These are phyloP conservation scores for Kwoniella sp. DNA, from an alignment of 768 basidiomycete genomes.

Conservation along the genomic window DNA sequence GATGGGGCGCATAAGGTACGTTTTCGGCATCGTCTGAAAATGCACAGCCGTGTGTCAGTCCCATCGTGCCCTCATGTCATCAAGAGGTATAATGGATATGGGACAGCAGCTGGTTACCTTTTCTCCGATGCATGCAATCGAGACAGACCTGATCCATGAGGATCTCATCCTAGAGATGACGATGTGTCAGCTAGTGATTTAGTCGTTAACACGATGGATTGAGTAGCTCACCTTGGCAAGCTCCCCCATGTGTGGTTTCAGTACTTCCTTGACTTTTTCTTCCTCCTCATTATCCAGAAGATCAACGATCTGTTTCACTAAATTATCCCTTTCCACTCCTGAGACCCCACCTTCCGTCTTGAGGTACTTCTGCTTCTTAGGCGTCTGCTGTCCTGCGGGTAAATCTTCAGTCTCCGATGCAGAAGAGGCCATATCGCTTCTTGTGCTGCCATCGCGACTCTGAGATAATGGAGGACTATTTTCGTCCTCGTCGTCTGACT, in stretches of 20 bases:
- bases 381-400: constrained; percentile 23
- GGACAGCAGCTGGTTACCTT: constrained; percentile 69
- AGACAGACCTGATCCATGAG: constrained; percentile 79
- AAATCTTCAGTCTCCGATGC: background rate
- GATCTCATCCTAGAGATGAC: constrained; percentile 35
- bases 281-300: constrained; percentile 80
- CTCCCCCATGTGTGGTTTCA: constrained; percentile 69
- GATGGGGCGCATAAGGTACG: constrained; percentile 64
- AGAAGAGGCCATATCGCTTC: background rate
- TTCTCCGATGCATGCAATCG: constrained; percentile 93
- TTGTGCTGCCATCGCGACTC: background rate
- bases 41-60: background rate
- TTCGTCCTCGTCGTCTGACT: constrained; percentile 46
- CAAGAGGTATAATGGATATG: background rate
- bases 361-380: constrained; percentile 19
- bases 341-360: constrained; percentile 8
- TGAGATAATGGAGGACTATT: constrained; percentile 8
- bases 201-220: constrained; percentile 21
- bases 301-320: constrained; percentile 72
- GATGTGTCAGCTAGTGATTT: constrained; percentile 4
- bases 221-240: constrained; percentile 57
- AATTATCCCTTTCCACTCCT: constrained; percentile 61
- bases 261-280: constrained; percentile 75
- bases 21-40: constrained; percentile 49
- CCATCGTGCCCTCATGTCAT: too few relatives aligned